Evolutionary conservation across 2,329 filamentous ascomycete genomes (phyloP).

Genomic region (Phoma sp.): DNA sequence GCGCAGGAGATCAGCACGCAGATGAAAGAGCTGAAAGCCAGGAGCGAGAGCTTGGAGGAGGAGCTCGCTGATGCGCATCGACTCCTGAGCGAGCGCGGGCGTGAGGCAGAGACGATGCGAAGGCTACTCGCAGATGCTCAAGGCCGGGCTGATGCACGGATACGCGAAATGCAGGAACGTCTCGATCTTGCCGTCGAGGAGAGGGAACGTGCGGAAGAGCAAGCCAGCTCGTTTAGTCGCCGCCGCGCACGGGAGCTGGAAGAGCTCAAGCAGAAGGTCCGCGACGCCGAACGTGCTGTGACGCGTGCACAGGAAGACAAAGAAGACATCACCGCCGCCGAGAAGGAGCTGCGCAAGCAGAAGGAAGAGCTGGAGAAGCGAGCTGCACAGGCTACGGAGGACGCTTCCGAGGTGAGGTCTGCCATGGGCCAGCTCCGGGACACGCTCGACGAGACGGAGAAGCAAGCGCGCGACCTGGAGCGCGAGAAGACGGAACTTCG

Average conservation of each 20-base stretch:
- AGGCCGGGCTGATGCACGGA: slow-evolving; percentile 77
- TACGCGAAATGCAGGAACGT: slow-evolving; percentile 85
- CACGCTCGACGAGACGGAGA: slow-evolving; percentile 86
- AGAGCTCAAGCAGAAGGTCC: slow-evolving; percentile 78
- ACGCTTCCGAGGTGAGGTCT: slow-evolving; percentile 75
- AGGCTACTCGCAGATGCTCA: slow-evolving; percentile 86
- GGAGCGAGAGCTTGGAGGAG: slow-evolving; percentile 87
- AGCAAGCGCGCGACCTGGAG: slow-evolving; percentile 81
- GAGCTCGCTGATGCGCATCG: slow-evolving; percentile 88
- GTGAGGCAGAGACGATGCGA: slow-evolving; percentile 95
- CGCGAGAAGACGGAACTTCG: slow-evolving; percentile 79
- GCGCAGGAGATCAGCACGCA: slow-evolving; percentile 86
- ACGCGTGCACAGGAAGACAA: slow-evolving; percentile 75
- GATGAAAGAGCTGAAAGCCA: slow-evolving; percentile 84
- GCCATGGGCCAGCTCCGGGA: slow-evolving; percentile 80
- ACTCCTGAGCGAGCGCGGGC: slow-evolving; percentile 82
- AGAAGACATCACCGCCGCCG: slow-evolving; percentile 75
- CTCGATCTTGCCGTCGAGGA: slow-evolving; percentile 94
- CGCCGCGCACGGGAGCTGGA: slow-evolving; percentile 83
- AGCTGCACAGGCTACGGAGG: slow-evolving; percentile 71
- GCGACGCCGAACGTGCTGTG: slow-evolving; percentile 80
- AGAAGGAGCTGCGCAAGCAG: slow-evolving; percentile 75
- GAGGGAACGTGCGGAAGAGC: slow-evolving; percentile 89
- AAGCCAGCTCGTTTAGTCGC: slow-evolving; percentile 78
- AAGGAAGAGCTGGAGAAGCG: slow-evolving; percentile 77